phyloP scores from a whole-genome alignment of 2,329 filamentous ascomycete species.

The Didymella sp. region DNA sequence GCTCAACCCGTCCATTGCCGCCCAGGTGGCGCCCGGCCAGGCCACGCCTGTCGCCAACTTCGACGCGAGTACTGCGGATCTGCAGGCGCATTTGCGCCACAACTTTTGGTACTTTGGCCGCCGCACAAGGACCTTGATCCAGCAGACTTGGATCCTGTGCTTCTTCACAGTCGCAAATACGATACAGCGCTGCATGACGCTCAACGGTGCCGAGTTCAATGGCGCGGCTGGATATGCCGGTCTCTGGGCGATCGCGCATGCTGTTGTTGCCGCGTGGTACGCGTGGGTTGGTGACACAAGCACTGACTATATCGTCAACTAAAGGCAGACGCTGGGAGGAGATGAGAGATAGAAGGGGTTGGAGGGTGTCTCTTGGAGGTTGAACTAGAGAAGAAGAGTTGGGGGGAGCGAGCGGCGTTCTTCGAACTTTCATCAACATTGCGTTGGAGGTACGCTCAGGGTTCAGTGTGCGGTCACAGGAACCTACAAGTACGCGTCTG shows the following conservation, averaged over 20 bases:
- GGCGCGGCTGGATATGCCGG: constrained; percentile 77
- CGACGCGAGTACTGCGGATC: constrained; percentile 68
- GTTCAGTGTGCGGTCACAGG: not conserved
- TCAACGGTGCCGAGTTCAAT: constrained; percentile 71
- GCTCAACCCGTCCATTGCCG: constrained; percentile 71
- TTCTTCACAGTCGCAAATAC: constrained; percentile 59
- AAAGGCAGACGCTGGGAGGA: not conserved
- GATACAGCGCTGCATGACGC: constrained; percentile 70
- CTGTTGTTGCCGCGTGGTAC: constrained; percentile 65
- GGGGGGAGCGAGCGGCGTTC: not conserved
- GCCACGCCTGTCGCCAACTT: constrained; percentile 62
- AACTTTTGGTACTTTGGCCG: constrained; percentile 76
- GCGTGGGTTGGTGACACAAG: constrained; percentile 57
- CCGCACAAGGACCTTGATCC: constrained; percentile 67
- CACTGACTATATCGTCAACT: constrained; percentile 27
- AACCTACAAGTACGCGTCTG: too few species aligned
- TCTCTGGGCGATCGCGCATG: constrained; percentile 74
- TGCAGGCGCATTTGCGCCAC: constrained; percentile 73
- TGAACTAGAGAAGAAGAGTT: not conserved
- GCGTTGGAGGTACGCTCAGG: not conserved
- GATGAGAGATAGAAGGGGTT: not conserved
- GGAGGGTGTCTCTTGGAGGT: too few species aligned
- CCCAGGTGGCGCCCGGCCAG: constrained; percentile 58
- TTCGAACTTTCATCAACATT: not conserved
- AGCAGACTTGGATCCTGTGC: constrained; percentile 61